Percentiles rank a stretch among this genome's conserved stretches.
Conservation (phyloP, 306 rosid species). For the Albizia julibrissin region DNA sequence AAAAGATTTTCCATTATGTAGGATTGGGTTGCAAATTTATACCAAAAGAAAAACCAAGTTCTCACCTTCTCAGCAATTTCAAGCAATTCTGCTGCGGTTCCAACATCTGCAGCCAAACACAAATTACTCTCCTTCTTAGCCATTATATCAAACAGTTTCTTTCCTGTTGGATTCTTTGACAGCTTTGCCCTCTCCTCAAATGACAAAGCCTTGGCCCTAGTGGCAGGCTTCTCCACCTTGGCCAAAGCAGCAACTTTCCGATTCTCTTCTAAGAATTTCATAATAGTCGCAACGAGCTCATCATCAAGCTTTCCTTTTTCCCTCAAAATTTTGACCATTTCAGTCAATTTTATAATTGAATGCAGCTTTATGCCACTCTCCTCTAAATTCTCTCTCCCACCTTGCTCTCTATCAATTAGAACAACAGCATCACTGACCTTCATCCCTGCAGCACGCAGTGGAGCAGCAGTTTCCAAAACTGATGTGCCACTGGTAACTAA, state of each 20-base stretch:
- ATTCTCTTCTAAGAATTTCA: constrained; percentile 71
- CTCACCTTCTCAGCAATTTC: constrained; percentile 79
- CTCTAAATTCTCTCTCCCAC: constrained; percentile 85
- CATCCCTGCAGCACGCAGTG: constrained; percentile 71
- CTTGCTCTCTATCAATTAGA: constrained; percentile 85
- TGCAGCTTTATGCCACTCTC: constrained; percentile 71
- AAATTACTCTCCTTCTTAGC: constrained; percentile 75
- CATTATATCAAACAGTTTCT: constrained; percentile 80
- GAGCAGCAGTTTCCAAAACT: constrained; percentile 77
- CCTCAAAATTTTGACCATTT: constrained; percentile 78
- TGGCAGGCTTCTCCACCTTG: constrained; percentile 45
- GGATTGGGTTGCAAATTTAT: background rate
- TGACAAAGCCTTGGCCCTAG: constrained; percentile 52
- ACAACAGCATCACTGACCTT: constrained; percentile 79
- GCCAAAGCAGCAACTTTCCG: constrained; percentile 61
- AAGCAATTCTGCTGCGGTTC: constrained; percentile 79
- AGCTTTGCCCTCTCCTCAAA: constrained; percentile 72
- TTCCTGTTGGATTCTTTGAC: constrained; percentile 82
- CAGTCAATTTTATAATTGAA: constrained; percentile 62
- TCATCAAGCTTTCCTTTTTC: constrained; percentile 72
- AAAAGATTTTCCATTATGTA: background rate
- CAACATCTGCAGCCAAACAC: constrained; percentile 91
- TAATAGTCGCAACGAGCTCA: constrained; percentile 58
- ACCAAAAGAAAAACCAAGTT: constrained; percentile 6
- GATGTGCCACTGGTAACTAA: constrained; percentile 89